A percentile compares a stretch with the other conserved stretches of the same genome.
These are phyloP conservation scores for Penicillium odoratum DNA, from an alignment of 495 filamentous ascomycete species.

Conservation along the genomic window DNA sequence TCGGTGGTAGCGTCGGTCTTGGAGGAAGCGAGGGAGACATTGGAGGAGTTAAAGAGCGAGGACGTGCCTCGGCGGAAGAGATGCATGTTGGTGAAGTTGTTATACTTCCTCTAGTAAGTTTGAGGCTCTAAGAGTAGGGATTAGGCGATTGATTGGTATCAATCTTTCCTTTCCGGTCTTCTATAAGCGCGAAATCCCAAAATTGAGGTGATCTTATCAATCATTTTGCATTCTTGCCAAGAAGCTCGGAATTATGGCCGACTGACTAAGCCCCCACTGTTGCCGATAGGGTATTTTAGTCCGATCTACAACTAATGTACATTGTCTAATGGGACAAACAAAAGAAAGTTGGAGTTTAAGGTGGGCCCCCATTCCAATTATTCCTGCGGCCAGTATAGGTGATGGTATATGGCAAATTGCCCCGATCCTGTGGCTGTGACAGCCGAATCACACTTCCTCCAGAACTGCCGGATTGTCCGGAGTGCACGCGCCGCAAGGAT, in stretches of 20 bases:
- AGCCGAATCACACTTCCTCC: conserved; percentile 50
- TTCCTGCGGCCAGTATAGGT: conserved; percentile 27
- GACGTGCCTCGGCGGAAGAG: conserved; percentile 38
- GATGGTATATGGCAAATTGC: conserved; percentile 49
- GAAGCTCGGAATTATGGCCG: conserved; percentile 19
- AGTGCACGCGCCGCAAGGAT: conserved; percentile 39
- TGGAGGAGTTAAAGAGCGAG: conserved; percentile 37
- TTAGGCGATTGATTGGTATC: background rate
- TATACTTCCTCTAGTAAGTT: background rate
- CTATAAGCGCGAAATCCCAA: conserved; percentile 6
- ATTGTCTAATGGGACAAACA: conserved; percentile 7
- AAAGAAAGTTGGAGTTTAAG: conserved; percentile 4
- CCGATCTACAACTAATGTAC: conserved; percentile 25
- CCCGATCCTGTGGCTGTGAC: conserved; percentile 33
- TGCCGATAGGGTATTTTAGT: conserved; percentile 9
- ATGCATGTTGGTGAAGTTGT: conserved; percentile 28
- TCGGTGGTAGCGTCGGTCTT: conserved; percentile 28
- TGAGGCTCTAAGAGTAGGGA: background rate
- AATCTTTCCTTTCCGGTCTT: background rate
- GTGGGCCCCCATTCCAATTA: background rate
- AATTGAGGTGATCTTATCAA: conserved; percentile 33
- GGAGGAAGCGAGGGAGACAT: conserved; percentile 29
- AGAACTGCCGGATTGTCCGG: conserved; percentile 39
- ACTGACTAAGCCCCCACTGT: conserved; percentile 27
- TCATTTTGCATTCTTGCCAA: conserved; percentile 31